A percentile compares a stretch with the other conserved stretches of the same genome.
Conservation (phyloP, 2,329 filamentous ascomycete genomes). For the Ophiostoma montium region DNA sequence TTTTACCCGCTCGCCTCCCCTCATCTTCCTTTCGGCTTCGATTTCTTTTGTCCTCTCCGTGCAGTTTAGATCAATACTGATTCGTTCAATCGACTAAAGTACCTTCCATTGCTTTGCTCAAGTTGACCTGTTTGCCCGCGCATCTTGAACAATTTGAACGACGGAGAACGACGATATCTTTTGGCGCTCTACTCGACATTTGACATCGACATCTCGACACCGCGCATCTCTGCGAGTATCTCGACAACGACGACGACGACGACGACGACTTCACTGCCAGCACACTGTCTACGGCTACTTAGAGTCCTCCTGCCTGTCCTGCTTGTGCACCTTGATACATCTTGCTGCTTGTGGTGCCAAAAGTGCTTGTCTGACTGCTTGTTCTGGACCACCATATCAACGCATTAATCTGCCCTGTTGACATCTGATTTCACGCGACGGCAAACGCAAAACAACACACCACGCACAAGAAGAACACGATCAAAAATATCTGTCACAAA, state of each 20-base stretch:
- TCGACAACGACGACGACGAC: not conserved
- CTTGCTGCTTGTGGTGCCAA: not conserved
- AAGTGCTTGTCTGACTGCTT: not conserved
- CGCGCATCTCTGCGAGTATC: not conserved
- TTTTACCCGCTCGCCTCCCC: too few species aligned
- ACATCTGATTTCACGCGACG: not conserved
- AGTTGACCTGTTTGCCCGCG: slow-evolving; percentile 2
- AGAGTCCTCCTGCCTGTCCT: too few species aligned
- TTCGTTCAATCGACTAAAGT: not conserved
- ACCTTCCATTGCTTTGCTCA: not conserved
- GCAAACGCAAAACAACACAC: not conserved
- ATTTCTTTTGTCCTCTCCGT: not conserved
- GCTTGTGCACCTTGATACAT: not conserved
- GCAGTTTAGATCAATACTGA: slow-evolving; percentile 2
- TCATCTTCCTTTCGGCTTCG: not conserved
- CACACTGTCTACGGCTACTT: too few species aligned
- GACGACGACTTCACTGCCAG: not conserved
- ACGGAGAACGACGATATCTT: not conserved
- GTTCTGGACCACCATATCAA: not conserved
- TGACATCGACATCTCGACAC: not conserved
- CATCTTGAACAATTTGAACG: not conserved
- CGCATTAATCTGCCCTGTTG: not conserved
- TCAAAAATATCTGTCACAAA: not conserved
- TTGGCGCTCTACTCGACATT: not conserved
- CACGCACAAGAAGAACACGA: not conserved